Evolutionary conservation across 1,284 basidiomycete species (phyloP).

Genomic region (Tilletia walkeri): DNA sequence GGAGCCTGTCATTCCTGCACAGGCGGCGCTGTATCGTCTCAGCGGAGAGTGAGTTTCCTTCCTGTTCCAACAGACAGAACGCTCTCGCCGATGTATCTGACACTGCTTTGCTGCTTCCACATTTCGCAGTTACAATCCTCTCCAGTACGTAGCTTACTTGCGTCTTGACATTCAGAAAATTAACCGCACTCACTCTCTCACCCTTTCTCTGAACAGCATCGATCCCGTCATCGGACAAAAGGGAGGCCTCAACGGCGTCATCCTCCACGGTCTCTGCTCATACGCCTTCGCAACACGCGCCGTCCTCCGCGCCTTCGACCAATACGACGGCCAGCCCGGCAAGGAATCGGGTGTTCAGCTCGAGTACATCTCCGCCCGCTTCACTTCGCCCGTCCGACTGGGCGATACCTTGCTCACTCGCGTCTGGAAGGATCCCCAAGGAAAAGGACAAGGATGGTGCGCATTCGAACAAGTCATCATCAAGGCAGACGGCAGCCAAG

Average conservation of each 20-base stretch:
- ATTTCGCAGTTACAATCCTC: conserved; percentile 35
- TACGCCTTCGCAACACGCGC: conserved; percentile 43
- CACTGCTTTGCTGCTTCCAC: background rate
- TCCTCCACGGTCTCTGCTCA: conserved; percentile 50
- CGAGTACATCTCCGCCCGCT: conserved; percentile 35
- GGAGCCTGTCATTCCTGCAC: conserved; percentile 16
- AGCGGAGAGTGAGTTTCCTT: conserved; percentile 26
- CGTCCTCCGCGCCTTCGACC: conserved; percentile 35
- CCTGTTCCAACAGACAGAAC: background rate
- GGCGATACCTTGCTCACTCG: conserved; percentile 44
- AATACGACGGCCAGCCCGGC: conserved; percentile 33
- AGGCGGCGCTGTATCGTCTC: conserved; percentile 47
- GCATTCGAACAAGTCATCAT: conserved; percentile 43
- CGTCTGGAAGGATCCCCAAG: conserved; percentile 36
- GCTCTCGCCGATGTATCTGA: background rate
- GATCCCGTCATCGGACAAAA: conserved; percentile 38
- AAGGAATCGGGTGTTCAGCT: conserved; percentile 25
- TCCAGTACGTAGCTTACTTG: conserved; percentile 24
- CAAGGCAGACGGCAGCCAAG: background rate
- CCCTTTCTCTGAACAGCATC: conserved; percentile 24
- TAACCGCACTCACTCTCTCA: too few species aligned
- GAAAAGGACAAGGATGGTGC: conserved; percentile 24
- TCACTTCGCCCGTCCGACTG: conserved; percentile 45
- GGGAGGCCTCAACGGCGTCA: conserved; percentile 43
- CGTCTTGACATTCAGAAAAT: too few species aligned